A percentile compares a stretch with the other conserved stretches of the same genome.
These are phyloP conservation scores for Scleroderma citrinum DNA, from an alignment of 768 basidiomycete species.

Conservation along the genomic window DNA sequence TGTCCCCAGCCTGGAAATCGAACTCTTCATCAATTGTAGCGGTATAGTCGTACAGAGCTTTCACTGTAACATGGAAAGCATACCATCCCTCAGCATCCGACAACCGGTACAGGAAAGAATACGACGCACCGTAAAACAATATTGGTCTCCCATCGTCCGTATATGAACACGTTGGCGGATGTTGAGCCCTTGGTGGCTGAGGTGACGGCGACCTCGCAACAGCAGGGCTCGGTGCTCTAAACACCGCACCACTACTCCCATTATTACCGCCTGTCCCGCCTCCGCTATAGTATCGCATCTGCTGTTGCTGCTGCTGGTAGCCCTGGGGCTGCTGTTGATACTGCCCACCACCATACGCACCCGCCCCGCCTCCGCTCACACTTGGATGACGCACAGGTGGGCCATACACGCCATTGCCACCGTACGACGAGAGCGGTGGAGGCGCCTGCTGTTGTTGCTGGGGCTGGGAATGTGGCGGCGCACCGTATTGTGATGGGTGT, in stretches of 20 bases:
- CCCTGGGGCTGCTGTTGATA: neutral
- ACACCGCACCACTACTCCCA: conserved; percentile 15
- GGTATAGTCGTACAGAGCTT: conserved; percentile 82
- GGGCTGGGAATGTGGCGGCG: neutral
- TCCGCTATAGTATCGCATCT: neutral
- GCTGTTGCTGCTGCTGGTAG: neutral
- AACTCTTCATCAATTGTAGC: conserved; percentile 91
- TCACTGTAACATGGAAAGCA: conserved; percentile 39
- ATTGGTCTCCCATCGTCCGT: conserved; percentile 81
- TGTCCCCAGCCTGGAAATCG: conserved; percentile 91
- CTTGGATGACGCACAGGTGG: neutral
- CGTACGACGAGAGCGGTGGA: neutral
- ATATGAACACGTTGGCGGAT: conserved; percentile 63
- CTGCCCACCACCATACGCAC: neutral
- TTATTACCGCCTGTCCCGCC: neutral
- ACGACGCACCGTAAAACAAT: conserved; percentile 76
- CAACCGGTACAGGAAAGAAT: neutral
- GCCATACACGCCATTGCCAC: neutral
- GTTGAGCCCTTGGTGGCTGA: conserved; percentile 33
- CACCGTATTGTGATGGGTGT: neutral
- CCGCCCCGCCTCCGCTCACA: neutral
- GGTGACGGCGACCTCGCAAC: conserved; percentile 47
- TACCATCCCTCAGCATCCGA: neutral
- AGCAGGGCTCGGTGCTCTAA: conserved; percentile 40
- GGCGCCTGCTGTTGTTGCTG: neutral